These are phyloP conservation scores for Leishmania aethiopica DNA, from an alignment of 208 protist species.

Conservation along the genomic window DNA sequence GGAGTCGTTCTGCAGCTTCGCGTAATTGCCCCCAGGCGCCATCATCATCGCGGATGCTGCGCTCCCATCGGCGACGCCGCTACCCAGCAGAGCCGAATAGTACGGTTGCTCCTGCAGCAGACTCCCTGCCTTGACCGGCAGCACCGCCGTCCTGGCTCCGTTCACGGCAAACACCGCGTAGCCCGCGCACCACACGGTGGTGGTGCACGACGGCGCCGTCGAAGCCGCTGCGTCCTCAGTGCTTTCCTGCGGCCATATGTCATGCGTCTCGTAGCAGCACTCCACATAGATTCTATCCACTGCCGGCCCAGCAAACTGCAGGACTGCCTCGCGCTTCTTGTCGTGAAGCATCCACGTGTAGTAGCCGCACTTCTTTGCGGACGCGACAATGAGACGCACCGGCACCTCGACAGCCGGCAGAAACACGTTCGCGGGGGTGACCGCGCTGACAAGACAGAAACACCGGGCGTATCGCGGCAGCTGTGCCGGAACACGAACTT, in stretches of 20 bases:
- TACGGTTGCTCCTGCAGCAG: slow-evolving; percentile 29
- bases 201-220: slow-evolving; percentile 1
- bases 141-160: slow-evolving; percentile 31
- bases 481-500: slow-evolving; percentile 49
- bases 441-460: slow-evolving; percentile 78
- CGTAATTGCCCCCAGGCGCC: background rate
- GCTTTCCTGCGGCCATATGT: background rate
- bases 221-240: slow-evolving; percentile 1
- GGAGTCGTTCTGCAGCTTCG: slow-evolving; percentile 8
- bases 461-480: slow-evolving; percentile 41
- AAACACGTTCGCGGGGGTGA: slow-evolving; percentile 52
- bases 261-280: slow-evolving; percentile 70
- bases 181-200: slow-evolving; percentile 72
- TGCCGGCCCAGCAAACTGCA: slow-evolving; percentile 43
- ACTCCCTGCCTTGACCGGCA: slow-evolving; percentile 50
- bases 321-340: slow-evolving; percentile 26
- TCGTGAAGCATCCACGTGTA: slow-evolving; percentile 70
- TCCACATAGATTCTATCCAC: slow-evolving; percentile 73
- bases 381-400: slow-evolving; percentile 34
- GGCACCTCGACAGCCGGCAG: slow-evolving; percentile 62
- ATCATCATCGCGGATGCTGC: background rate
- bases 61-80: background rate
- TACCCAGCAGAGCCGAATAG: background rate
- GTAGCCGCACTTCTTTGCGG: slow-evolving; percentile 35
- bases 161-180: slow-evolving; percentile 47